Base-by-base conservation (phyloP, 2,329 filamentous ascomycete species). In the Penicillium aurantiogriseum region DNA sequence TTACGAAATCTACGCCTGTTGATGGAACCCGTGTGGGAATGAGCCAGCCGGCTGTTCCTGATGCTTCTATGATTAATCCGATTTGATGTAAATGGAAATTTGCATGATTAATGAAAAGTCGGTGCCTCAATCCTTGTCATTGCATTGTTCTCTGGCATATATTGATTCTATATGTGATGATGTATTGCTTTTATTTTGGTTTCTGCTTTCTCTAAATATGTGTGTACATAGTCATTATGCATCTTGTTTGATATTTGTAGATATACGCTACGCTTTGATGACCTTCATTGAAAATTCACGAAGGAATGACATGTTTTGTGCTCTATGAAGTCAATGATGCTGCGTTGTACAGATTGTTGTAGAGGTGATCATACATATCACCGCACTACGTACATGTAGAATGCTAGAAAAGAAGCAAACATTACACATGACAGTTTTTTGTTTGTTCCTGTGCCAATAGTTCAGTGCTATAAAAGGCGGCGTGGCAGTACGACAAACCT, bases 1-100 rank as follows among this genome's bases (percentile, higher is more conserved):
- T 64, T 15, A 62, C 63, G 2, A 65, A 63, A 15, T 57, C 63
- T 6, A 60, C 61, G 3, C 61, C 64, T 15, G 53, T 52, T 10
- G 27, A 38, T 2, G 43, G 15, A 29, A 25, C 39, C 4, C 54
- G 36, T 13, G 43, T 11, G 27, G 42, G 42, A n/a, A 47, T 44
- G 23, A 47, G 51, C 7, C 57, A 51, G 3, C 67, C 69, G 13
- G 69, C 69, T 13, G 62, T 71, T 9, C 70, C 71, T 25, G 56
- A 68, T 54, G 69, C 66, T 19, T 67, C 62, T 23, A 74, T 73
- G 68, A 60, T 71, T 61, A 74, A 74, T 63, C 71, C 70, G 43
- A 73, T 74, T 53, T 74, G 52, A 72, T 64, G 54, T 17, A 23
- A 33, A 35, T 27, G 8, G 21, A 13, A 36, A 52, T 51, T 36